A percentile compares a stretch with the other conserved stretches of the same genome.
These are phyloP conservation scores for Heterobasidion irregulare DNA, from an alignment of 1,284 basidiomycete species.

Conservation along the genomic window DNA sequence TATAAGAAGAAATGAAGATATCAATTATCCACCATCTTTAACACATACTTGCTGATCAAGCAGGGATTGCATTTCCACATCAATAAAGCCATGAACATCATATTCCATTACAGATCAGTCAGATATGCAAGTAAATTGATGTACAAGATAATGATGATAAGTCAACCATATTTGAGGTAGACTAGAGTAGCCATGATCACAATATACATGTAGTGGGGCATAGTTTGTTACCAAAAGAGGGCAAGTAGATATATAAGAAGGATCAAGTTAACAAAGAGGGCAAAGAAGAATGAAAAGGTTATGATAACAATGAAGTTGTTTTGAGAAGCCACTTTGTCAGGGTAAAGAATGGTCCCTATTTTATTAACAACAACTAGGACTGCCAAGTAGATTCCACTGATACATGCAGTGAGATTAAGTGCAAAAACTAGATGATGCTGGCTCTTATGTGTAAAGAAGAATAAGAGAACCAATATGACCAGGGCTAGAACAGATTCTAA, in stretches of 20 bases:
- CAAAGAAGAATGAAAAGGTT: background rate
- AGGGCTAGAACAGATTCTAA: background rate
- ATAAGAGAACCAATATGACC: background rate
- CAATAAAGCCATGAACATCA: background rate
- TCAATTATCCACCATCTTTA: background rate
- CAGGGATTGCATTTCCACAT: background rate
- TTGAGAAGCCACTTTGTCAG: background rate
- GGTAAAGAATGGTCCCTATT: background rate
- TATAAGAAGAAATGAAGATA: background rate
- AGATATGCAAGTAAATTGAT: background rate
- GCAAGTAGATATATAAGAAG: background rate
- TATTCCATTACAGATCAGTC: background rate
- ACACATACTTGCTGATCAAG: background rate
- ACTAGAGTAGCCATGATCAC: background rate
- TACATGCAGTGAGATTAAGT: conserved; percentile 21
- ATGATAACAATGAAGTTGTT: background rate
- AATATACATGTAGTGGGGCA: background rate
- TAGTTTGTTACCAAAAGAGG: background rate
- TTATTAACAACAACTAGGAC: conserved; percentile 4
- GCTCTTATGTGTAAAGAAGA: background rate
- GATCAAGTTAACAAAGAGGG: background rate
- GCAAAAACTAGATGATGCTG: conserved; percentile 19
- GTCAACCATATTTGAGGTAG: background rate
- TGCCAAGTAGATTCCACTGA: conserved; percentile 19
- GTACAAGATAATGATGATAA: background rate